Conservation (phyloP, 768 basidiomycete species). For the Leccinum variicolor region DNA sequence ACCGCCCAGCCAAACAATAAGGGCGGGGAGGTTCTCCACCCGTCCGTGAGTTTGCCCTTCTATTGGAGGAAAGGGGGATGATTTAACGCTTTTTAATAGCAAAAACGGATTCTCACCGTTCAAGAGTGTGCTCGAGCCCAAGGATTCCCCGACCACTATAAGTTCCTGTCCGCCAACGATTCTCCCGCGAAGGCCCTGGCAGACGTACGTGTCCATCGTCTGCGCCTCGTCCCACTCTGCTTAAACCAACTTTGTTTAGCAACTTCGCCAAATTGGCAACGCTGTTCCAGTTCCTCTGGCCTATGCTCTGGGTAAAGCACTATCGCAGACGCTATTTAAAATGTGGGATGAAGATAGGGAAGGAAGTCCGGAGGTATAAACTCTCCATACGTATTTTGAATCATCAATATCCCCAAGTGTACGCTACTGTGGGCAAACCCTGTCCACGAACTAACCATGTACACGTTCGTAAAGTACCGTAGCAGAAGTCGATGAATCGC, state of each 20-base stretch:
- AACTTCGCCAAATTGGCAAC: conserved; percentile 76
- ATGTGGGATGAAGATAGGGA: conserved; percentile 45
- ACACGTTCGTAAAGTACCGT: neutral
- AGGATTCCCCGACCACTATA: conserved; percentile 72
- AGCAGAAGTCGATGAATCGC: neutral
- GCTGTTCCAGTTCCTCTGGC: conserved; percentile 74
- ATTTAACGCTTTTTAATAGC: conserved; percentile 36
- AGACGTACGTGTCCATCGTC: conserved; percentile 45
- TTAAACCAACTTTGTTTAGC: conserved; percentile 37
- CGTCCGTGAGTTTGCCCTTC: conserved; percentile 33
- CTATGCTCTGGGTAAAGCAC: conserved; percentile 51
- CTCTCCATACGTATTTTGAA: neutral
- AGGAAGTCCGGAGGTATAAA: conserved; percentile 42
- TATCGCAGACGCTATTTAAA: conserved; percentile 43
- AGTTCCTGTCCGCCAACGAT: conserved; percentile 51
- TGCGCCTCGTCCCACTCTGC: neutral
- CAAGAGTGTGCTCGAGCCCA: conserved; percentile 71
- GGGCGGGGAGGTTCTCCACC: conserved; percentile 42
- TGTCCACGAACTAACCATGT: neutral
- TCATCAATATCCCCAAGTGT: neutral
- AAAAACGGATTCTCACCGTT: conserved; percentile 67
- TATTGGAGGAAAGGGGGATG: neutral
- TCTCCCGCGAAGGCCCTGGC: conserved; percentile 33
- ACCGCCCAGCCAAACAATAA: conserved; percentile 49
- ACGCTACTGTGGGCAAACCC: neutral